Conservation (phyloP, 768 basidiomycete genomes). For the Lentinula lateritia region DNA sequence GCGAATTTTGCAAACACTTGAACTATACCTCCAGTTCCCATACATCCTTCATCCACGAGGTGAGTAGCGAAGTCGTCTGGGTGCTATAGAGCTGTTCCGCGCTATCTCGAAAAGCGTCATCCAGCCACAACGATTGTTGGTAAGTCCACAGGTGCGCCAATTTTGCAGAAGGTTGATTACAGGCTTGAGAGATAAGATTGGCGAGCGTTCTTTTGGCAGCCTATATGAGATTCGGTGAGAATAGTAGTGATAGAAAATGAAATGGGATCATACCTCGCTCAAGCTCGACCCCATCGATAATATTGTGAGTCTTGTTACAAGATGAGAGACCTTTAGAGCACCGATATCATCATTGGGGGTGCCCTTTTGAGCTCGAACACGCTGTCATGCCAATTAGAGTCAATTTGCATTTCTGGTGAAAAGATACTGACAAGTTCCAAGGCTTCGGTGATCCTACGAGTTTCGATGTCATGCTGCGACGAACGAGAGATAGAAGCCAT, state of each 20-base stretch:
- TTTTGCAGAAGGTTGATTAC: background rate
- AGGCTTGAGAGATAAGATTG: background rate
- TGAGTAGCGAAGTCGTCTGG: background rate
- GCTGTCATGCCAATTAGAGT: background rate
- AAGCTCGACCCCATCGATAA: background rate
- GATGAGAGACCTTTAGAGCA: background rate
- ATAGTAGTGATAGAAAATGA: background rate
- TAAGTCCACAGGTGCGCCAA: background rate
- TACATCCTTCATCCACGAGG: background rate
- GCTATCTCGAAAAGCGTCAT: background rate
- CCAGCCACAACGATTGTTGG: background rate
- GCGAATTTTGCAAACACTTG: background rate
- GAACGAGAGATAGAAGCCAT: constrained; percentile 24
- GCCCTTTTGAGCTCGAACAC: background rate
- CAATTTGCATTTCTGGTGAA: background rate
- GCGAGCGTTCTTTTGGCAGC: background rate
- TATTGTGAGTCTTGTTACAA: background rate
- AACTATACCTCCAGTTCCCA: background rate
- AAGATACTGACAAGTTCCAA: constrained; percentile 17
- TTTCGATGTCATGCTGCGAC: background rate
- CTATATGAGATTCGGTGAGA: background rate
- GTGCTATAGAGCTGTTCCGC: background rate
- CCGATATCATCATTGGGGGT: background rate
- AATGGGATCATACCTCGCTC: background rate
- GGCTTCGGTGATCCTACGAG: constrained; percentile 11